These are phyloP conservation scores for Trichoderma afroharzianum DNA, from an alignment of 2,329 filamentous ascomycete genomes.

Conservation along the genomic window DNA sequence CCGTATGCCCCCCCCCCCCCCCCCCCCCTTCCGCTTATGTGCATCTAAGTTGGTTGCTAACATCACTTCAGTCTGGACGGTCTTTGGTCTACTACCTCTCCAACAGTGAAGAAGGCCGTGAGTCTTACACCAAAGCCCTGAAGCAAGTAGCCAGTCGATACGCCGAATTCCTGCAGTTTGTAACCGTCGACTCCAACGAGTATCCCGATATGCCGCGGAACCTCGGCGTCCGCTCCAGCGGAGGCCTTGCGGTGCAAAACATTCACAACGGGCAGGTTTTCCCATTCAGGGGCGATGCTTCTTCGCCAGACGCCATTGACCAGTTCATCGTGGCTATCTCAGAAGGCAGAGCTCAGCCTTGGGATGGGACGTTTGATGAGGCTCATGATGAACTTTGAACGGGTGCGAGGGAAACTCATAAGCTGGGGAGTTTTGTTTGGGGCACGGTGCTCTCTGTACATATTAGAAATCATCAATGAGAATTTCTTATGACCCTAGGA, in stretches of 20 bases:
- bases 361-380: constrained; percentile 23
- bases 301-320: constrained; percentile 35
- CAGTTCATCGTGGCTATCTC: constrained; percentile 44
- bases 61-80: constrained; percentile 33
- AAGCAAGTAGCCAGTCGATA: constrained; percentile 43
- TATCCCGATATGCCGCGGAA: constrained; percentile 42
- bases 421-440: neutral
- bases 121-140: constrained; percentile 35
- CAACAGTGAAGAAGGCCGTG: constrained; percentile 28
- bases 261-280: constrained; percentile 43
- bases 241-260: constrained; percentile 42
- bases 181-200: constrained; percentile 43
- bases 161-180: constrained; percentile 45
- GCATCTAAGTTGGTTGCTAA: neutral
- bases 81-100: constrained; percentile 36
- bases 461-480: neutral
- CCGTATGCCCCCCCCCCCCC: constrained; percentile 26
- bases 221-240: constrained; percentile 32
- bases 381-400: constrained; percentile 17
- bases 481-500: neutral
- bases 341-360: constrained; percentile 39
- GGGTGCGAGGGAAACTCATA: neutral
- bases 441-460: neutral
- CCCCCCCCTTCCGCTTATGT: neutral
- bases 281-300: constrained; percentile 31